Evolutionary conservation across 1,284 basidiomycete species (phyloP).

Genomic region (Trichosporon ovoides): DNA sequence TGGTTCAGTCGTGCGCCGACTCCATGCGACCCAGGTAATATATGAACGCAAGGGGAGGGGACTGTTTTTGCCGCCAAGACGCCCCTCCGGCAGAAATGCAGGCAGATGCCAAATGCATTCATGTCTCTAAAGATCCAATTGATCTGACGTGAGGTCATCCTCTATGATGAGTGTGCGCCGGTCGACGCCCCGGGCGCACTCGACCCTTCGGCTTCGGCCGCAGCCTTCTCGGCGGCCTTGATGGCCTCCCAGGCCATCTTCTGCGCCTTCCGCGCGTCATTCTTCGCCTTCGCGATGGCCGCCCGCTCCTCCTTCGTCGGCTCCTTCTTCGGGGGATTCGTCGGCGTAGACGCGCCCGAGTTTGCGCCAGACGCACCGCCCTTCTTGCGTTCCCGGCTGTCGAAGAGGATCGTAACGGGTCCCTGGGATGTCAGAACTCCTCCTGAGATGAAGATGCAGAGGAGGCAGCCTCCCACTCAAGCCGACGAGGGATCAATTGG

Average conservation of each 20-base stretch:
- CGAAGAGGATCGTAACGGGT: constrained; percentile 73
- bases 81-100: no score
- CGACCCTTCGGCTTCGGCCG: neutral
- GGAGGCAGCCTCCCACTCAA: no score
- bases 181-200: neutral
- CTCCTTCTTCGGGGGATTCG: neutral
- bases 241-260: constrained; percentile 15
- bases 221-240: constrained; percentile 8
- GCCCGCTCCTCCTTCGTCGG: constrained; percentile 10
- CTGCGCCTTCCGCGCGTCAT: constrained; percentile 15
- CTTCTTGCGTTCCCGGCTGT: constrained; percentile 43
- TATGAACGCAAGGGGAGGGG: no score
- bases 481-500: no score
- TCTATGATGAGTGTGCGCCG: no score
- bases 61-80: no score
- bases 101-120: no score
- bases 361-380: neutral
- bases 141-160: no score
- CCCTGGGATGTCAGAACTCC: constrained; percentile 58
- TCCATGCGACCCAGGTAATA: no score
- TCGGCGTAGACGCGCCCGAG: constrained; percentile 14
- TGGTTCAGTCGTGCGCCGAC: no score
- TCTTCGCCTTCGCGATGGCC: constrained; percentile 16
- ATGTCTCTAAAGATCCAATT: no score
- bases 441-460: no score